Conservation (phyloP, 352 stramenopile species). For the Phytophthora brassicae region DNA sequence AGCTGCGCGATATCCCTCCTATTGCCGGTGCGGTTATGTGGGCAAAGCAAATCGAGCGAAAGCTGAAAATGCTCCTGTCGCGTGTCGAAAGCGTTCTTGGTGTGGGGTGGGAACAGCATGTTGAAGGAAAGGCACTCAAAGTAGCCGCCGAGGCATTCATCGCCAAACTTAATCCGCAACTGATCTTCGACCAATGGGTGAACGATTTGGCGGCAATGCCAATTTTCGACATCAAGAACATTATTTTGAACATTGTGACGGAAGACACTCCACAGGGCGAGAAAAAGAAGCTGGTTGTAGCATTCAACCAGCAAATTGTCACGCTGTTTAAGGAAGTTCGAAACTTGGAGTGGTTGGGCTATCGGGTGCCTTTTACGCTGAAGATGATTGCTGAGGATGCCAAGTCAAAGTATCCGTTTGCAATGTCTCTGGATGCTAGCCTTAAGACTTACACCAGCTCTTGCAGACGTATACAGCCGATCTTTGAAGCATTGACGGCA, state of each 20-base stretch:
- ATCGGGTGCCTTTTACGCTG: constrained; percentile 94
- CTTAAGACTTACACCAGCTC: constrained; percentile 93
- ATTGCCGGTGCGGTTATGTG: constrained; percentile 98
- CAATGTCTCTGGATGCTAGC: constrained; percentile 96
- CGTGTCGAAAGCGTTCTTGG: constrained; percentile 97
- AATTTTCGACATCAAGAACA: constrained; percentile 92
- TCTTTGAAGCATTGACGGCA: constrained; percentile 78
- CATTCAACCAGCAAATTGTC: constrained; percentile 98
- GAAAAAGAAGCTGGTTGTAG: constrained; percentile 80
- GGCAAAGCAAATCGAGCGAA: constrained; percentile 99
- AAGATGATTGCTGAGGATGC: constrained; percentile 97
- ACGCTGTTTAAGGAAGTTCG: constrained; percentile 98
- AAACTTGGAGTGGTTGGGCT: constrained; percentile 98
- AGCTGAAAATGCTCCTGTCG: constrained; percentile 96
- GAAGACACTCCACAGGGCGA: constrained; percentile 73
- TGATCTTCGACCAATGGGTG: constrained; percentile 96
- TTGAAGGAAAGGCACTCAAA: constrained; percentile 97
- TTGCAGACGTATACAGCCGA: constrained; percentile 77
- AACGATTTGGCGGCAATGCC: constrained; percentile 89
- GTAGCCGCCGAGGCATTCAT: constrained; percentile 87
- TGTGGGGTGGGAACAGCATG: constrained; percentile 96
- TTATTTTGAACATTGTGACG: constrained; percentile 89
- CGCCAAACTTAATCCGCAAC: constrained; percentile 82
- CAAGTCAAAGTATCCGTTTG: constrained; percentile 96
- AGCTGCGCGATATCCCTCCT: constrained; percentile 96